phyloP scores from a whole-genome alignment of 176 grass and related monocot species.

The Oryza coarctata region DNA sequence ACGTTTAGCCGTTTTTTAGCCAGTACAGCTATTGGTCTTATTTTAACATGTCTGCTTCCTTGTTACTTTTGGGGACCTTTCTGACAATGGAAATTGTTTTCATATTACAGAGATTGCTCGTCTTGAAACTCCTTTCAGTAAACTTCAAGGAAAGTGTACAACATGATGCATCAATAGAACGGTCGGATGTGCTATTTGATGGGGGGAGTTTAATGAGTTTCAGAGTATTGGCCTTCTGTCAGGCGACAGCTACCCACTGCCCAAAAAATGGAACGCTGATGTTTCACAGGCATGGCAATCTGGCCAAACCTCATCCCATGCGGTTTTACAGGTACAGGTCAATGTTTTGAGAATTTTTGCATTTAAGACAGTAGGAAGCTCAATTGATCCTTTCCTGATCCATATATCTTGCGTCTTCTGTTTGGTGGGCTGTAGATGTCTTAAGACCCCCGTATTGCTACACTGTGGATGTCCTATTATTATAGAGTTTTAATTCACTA shows the following conservation, averaged over 20 bases:
- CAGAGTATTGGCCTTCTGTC: slow-evolving; percentile 51
- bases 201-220: slow-evolving; percentile 57
- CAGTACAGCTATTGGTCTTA: background rate
- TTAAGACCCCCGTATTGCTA: no score
- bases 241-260: slow-evolving; percentile 40
- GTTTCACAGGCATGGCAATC: slow-evolving; percentile 15
- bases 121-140: slow-evolving; percentile 54
- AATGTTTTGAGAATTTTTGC: background rate
- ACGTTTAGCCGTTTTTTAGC: slow-evolving; percentile 18
- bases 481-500: background rate
- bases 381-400: background rate
- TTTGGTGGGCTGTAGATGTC: background rate
- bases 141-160: slow-evolving; percentile 41
- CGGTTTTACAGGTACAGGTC: slow-evolving; percentile 58
- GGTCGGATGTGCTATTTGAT: slow-evolving; percentile 58
- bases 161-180: slow-evolving; percentile 34
- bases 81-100: slow-evolving; percentile 31
- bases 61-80: background rate
- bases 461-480: no score
- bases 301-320: slow-evolving; percentile 31
- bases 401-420: slow-evolving; percentile 14
- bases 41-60: slow-evolving; percentile 1
- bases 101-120: slow-evolving; percentile 59
- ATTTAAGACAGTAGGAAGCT: background rate
- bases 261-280: slow-evolving; percentile 39